Conservation (phyloP, 805 yeast genomes). For the Candida xyloterini region DNA sequence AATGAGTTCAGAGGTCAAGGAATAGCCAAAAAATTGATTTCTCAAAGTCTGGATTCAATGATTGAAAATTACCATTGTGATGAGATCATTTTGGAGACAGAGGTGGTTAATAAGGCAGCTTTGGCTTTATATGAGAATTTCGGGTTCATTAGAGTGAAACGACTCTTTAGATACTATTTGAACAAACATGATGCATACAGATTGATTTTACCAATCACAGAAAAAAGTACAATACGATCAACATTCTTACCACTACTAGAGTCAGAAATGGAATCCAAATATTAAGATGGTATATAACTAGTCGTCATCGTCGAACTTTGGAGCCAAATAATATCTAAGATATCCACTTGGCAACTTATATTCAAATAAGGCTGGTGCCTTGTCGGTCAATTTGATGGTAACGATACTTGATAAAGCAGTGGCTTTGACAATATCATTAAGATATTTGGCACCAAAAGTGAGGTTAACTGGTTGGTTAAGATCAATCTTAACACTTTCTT, state of each 20-base stretch:
- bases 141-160: conserved; percentile 37
- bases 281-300: conserved; percentile 26
- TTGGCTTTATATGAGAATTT: conserved; percentile 36
- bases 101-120: conserved; percentile 60
- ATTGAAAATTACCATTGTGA: conserved; percentile 61
- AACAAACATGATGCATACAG: conserved; percentile 93
- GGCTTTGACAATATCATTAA: conserved; percentile 89
- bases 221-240: conserved; percentile 51
- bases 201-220: conserved; percentile 75
- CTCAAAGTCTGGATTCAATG: conserved; percentile 62
- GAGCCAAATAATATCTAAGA: conserved; percentile 94
- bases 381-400: conserved; percentile 82
- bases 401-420: conserved; percentile 72
- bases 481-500: conserved; percentile 68
- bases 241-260: conserved; percentile 43
- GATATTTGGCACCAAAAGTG: conserved; percentile 88
- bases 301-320: conserved; percentile 93
- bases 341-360: conserved; percentile 89
- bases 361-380: conserved; percentile 92
- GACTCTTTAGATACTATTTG: conserved; percentile 82
- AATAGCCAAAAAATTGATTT: conserved; percentile 73
- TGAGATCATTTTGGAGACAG: conserved; percentile 92
- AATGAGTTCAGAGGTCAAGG: conserved; percentile 71
- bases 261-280: conserved; percentile 24
- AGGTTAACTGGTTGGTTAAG: conserved; percentile 84